phyloP scores from a whole-genome alignment of 2,329 filamentous ascomycete species.

The Trichoderma citrinoviride region DNA sequence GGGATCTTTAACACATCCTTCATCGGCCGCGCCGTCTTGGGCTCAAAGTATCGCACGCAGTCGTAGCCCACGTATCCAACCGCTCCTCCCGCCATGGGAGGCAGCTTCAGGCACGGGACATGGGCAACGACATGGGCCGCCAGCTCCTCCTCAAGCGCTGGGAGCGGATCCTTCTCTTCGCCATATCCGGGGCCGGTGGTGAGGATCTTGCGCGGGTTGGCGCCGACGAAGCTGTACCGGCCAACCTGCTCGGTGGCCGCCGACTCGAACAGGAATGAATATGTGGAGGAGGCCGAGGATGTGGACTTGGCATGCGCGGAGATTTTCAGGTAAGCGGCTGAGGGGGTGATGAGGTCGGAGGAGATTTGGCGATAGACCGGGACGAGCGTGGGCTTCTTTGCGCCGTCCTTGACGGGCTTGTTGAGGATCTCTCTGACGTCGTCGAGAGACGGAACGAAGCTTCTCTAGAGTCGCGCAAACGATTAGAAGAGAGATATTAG shows the following conservation, averaged over 20 bases:
- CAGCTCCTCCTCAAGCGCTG: constrained; percentile 77
- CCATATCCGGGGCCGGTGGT: constrained; percentile 87
- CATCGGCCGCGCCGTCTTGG: constrained; percentile 85
- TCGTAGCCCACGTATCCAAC: constrained; percentile 98
- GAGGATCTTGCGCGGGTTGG: constrained; percentile 74
- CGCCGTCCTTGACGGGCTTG: constrained; percentile 33
- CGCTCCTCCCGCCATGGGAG: constrained; percentile 84
- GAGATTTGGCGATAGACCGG: constrained; percentile 81
- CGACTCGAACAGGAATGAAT: constrained; percentile 94
- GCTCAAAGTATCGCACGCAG: constrained; percentile 96
- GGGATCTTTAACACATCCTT: constrained; percentile 86
- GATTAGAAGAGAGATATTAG: constrained; percentile 2
- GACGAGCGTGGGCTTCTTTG: constrained; percentile 63
- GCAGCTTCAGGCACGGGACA: constrained; percentile 77
- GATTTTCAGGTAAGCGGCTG: constrained; percentile 92
- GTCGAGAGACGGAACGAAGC: constrained; percentile 46
- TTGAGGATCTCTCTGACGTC: constrained; percentile 45
- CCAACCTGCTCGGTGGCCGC: constrained; percentile 92
- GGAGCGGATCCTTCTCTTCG: constrained; percentile 78
- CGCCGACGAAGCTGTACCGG: constrained; percentile 92
- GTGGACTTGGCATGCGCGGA: constrained; percentile 60
- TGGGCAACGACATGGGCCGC: constrained; percentile 74
- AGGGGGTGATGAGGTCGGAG: constrained; percentile 90
- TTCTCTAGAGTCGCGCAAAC: constrained; percentile 34
- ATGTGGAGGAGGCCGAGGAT: constrained; percentile 55